phyloP scores from a whole-genome alignment of 164 flowering plant genomes.

The Aristolochia californica region DNA sequence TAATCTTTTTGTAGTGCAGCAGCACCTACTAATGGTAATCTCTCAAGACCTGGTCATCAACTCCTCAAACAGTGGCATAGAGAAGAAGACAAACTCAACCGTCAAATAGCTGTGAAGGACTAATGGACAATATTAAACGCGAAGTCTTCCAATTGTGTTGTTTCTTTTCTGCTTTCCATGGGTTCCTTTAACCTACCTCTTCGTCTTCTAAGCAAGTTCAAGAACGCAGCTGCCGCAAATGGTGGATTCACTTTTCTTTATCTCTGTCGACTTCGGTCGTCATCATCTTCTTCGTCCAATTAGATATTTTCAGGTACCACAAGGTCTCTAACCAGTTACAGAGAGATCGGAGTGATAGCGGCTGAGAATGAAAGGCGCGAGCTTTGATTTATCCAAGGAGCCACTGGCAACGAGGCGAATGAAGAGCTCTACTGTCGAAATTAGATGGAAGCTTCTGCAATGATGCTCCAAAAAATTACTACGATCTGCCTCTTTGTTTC shows the following conservation, averaged over 20 bases:
- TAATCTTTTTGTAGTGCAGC: conserved; percentile 34
- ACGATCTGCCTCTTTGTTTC: conserved; percentile 45
- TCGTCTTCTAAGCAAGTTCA: conserved; percentile 25
- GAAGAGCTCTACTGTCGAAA: conserved; percentile 93
- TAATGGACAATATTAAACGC: conserved; percentile 40
- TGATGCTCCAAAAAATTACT: conserved; percentile 50
- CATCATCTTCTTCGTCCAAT: conserved; percentile 47
- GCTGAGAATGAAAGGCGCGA: conserved; percentile 92
- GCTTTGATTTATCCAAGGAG: conserved; percentile 74
- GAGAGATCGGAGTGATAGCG: conserved; percentile 43
- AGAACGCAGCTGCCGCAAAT: conserved; percentile 25
- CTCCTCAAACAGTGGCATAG: conserved; percentile 85
- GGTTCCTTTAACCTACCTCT: conserved; percentile 48
- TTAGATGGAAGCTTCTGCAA: conserved; percentile 68
- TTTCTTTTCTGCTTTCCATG: conserved; percentile 58
- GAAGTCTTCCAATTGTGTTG: conserved; percentile 50
- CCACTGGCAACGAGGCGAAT: conserved; percentile 44
- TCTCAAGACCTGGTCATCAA: conserved; percentile 78
- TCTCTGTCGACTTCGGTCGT: conserved; percentile 37
- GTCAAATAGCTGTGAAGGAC: conserved; percentile 41
- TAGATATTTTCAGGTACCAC: conserved; percentile 54
- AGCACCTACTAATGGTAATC: conserved; percentile 83
- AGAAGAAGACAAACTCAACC: conserved; percentile 58
- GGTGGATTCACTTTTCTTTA: conserved; percentile 70
- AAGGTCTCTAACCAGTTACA: conserved; percentile 46